Evolutionary conservation across 495 filamentous ascomycete genomes (phyloP).

Genomic region (Daldinia bambusicola): DNA sequence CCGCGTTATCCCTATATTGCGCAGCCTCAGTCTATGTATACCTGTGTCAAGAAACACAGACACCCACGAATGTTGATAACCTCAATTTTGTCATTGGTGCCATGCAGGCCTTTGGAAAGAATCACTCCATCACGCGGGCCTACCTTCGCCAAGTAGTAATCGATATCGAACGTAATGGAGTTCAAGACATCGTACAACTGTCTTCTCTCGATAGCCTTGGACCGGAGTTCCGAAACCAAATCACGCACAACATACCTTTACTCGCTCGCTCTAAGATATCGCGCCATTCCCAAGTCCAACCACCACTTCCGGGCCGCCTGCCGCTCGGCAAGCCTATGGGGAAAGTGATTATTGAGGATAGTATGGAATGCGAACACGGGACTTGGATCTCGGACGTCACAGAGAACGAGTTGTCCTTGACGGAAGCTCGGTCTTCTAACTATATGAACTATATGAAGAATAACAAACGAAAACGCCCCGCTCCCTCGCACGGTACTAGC

Average conservation of each 20-base stretch:
- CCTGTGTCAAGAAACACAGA: slow-evolving; percentile 41
- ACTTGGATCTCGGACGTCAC: slow-evolving; percentile 13
- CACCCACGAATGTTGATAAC: slow-evolving; percentile 46
- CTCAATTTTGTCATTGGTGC: slow-evolving; percentile 54
- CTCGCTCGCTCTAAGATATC: slow-evolving; percentile 50
- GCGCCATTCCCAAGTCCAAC: slow-evolving; percentile 45
- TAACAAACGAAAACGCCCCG: slow-evolving; percentile 29
- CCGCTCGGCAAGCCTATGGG: slow-evolving; percentile 48
- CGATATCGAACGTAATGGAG: slow-evolving; percentile 53
- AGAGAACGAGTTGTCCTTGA: background rate
- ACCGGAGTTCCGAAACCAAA: slow-evolving; percentile 14
- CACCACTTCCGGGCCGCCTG: slow-evolving; percentile 51
- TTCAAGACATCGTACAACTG: slow-evolving; percentile 39
- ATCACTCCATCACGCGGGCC: slow-evolving; percentile 51
- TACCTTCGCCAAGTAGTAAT: slow-evolving; percentile 55
- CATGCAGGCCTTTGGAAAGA: slow-evolving; percentile 53
- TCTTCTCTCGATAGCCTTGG: slow-evolving; percentile 25
- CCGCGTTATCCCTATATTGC: slow-evolving; percentile 56
- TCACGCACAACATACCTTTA: slow-evolving; percentile 53
- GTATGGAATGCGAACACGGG: slow-evolving; percentile 9
- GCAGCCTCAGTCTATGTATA: slow-evolving; percentile 55
- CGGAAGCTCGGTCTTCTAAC: slow-evolving; percentile 2
- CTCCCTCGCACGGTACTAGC: slow-evolving; percentile 4
- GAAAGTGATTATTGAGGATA: slow-evolving; percentile 8
- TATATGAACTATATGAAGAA: background rate